Base-by-base conservation (phyloP, 1,284 basidiomycete species). In the Marasmius oreades region DNA sequence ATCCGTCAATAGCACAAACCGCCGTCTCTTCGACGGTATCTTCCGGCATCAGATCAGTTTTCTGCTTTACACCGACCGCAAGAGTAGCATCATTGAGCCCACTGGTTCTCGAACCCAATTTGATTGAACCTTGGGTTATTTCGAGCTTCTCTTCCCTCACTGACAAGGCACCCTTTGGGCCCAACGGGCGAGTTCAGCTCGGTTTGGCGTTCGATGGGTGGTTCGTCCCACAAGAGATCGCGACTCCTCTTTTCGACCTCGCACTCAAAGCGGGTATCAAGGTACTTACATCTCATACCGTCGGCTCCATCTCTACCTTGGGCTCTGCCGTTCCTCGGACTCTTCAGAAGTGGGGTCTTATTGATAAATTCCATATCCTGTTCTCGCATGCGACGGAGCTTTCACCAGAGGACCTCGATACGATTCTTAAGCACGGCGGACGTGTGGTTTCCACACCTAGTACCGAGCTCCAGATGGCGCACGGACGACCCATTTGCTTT, bases 401-500 rank as follows among this genome's bases (percentile, higher is more conserved):
- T 2, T 16, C 28, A 2, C 28, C 54, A 0, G 50, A 55, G 22
- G 57, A 61, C 37, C 55, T 55, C 3, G 22, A 20, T 2, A 52
- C 36, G 4, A 46, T 59, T 33, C 22, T 14, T 23, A 53, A 44
- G 11, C 45, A 26, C 10, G 23, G 55, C 39, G 57, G 52, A 4
- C 53, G 59, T 50, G 18, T 59, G 18, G 53, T 57, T 10, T 31
- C 57, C 14, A 61, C 60, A 1, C 60, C 60, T 2, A 53, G 53
- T 20, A 57, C 60, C 7, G 60, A 61, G 42, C 51, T 61, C 12
- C 60, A 61, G 46, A 55, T 55, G 57, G 60, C 48, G 10, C 46
- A 22, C 26, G 59, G 57, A 28, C 5, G 34, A 10, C 60, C 60
- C 14, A 56, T 61, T 16, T 56, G 54, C 23, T 61, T 61, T n/a